Evolutionary conservation across 2,329 filamentous ascomycete genomes (phyloP).

Genomic region (Endothia cerciana): DNA sequence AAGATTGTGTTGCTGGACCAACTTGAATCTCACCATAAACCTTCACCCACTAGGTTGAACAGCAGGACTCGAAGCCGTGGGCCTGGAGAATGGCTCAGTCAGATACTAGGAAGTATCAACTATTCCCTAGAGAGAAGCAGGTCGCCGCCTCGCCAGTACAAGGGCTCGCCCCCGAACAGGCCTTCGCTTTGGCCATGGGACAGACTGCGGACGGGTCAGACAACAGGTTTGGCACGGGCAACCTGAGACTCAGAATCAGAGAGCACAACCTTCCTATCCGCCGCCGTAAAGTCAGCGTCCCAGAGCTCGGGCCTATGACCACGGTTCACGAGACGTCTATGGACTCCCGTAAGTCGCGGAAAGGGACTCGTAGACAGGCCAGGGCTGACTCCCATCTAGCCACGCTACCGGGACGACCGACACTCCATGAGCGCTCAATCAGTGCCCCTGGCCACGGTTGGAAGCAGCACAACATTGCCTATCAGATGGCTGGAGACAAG

Average conservation of each 20-base stretch:
- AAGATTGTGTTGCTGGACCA: conserved; percentile 20
- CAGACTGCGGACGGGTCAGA: conserved; percentile 46
- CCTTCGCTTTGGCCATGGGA: conserved; percentile 48
- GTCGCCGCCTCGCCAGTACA: conserved; percentile 47
- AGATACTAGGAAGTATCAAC: conserved; percentile 61
- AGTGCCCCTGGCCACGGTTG: conserved; percentile 61
- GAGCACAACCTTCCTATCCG: conserved; percentile 57
- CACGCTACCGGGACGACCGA: conserved; percentile 68
- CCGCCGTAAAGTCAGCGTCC: conserved; percentile 66
- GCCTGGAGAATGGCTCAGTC: conserved; percentile 64
- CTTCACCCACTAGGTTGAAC: conserved; percentile 18
- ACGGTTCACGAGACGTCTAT: conserved; percentile 69
- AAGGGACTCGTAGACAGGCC: conserved; percentile 15
- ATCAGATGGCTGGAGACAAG: conserved; percentile 10
- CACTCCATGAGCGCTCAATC: conserved; percentile 66
- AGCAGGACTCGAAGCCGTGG: conserved; percentile 50
- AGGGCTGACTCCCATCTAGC: conserved; percentile 47
- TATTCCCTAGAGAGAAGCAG: conserved; percentile 60
- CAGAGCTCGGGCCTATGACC: conserved; percentile 69
- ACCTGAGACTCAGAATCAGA: conserved; percentile 58
- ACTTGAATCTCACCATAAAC: conserved; percentile 16
- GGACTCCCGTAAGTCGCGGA: conserved; percentile 66
- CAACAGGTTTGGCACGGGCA: conserved; percentile 44
- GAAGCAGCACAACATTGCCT: conserved; percentile 48
- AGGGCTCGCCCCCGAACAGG: conserved; percentile 54